Evolutionary conservation across 768 basidiomycete species (phyloP).

Genomic region (Candolleomyces eurysporus): DNA sequence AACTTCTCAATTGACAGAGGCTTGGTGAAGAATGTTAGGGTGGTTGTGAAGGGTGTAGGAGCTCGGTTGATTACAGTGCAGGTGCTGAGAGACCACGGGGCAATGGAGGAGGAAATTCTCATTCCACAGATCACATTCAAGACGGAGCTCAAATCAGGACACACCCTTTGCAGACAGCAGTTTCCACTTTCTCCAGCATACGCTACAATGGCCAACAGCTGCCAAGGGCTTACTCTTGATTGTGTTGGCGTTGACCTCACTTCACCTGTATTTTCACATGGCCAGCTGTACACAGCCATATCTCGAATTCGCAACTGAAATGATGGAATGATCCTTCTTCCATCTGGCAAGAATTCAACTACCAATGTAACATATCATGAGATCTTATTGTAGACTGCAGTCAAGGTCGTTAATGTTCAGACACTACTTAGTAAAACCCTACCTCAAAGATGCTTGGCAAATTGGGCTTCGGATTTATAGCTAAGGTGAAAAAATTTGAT

Average conservation of each 20-base stretch:
- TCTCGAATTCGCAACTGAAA: constrained; percentile 14
- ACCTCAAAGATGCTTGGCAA: no score
- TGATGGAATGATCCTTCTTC: constrained; percentile 4
- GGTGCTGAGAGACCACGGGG: not conserved
- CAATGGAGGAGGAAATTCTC: constrained; percentile 12
- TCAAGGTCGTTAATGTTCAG: no score
- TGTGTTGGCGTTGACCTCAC: constrained; percentile 36
- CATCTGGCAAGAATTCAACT: not conserved
- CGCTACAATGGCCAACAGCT: constrained; percentile 41
- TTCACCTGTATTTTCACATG: constrained; percentile 37
- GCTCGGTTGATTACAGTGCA: not conserved
- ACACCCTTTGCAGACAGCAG: constrained; percentile 31
- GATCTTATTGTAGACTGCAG: not conserved
- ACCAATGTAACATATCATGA: constrained; percentile 14
- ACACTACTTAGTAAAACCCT: no score
- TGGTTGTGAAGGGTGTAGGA: constrained; percentile 28
- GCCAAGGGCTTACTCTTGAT: constrained; percentile 27
- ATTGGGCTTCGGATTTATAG: no score
- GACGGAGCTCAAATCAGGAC: constrained; percentile 10
- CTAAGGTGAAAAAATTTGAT: no score
- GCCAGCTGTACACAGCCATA: constrained; percentile 23
- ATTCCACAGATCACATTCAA: constrained; percentile 18
- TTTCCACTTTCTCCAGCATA: constrained; percentile 39
- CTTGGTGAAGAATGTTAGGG: constrained; percentile 38
- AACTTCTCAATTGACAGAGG: constrained; percentile 37